Conservation (phyloP, 2,329 filamentous ascomycete species). For the Aspergillus fumigatiaffinis region DNA sequence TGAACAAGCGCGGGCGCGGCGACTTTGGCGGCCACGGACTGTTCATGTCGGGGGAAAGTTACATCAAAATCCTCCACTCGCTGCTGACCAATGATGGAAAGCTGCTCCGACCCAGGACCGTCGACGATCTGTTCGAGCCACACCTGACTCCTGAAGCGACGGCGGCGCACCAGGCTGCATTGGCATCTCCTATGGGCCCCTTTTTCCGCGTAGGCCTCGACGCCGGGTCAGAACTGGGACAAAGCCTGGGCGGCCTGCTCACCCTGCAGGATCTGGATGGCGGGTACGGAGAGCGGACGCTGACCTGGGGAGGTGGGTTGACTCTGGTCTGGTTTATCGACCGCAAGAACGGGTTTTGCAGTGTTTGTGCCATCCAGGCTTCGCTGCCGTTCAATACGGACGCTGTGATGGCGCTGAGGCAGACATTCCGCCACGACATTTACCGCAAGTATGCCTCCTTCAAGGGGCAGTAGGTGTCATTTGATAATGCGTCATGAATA, state of each 20-base stretch:
- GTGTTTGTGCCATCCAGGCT: slow-evolving; percentile 40
- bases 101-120: slow-evolving; percentile 23
- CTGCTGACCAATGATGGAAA: slow-evolving; percentile 28
- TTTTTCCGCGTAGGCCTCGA: slow-evolving; percentile 38
- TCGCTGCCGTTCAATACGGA: slow-evolving; percentile 32
- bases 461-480: slow-evolving; percentile 18
- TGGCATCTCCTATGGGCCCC: slow-evolving; percentile 28
- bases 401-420: slow-evolving; percentile 33
- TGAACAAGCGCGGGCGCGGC: slow-evolving; percentile 25
- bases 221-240: slow-evolving; percentile 29
- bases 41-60: slow-evolving; percentile 30
- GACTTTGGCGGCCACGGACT: slow-evolving; percentile 47
- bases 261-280: slow-evolving; percentile 40
- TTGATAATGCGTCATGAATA: no score
- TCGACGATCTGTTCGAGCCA: slow-evolving; percentile 27
- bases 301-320: slow-evolving; percentile 47
- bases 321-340: slow-evolving; percentile 50
- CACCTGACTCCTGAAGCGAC: slow-evolving; percentile 26
- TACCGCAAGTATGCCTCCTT: slow-evolving; percentile 38
- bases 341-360: slow-evolving; percentile 45
- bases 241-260: slow-evolving; percentile 43
- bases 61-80: slow-evolving; percentile 28
- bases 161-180: slow-evolving; percentile 21
- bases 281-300: slow-evolving; percentile 43
- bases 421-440: slow-evolving; percentile 42